phyloP scores from a whole-genome alignment of 148 eudicot species.

The Talinum fruticosum region DNA sequence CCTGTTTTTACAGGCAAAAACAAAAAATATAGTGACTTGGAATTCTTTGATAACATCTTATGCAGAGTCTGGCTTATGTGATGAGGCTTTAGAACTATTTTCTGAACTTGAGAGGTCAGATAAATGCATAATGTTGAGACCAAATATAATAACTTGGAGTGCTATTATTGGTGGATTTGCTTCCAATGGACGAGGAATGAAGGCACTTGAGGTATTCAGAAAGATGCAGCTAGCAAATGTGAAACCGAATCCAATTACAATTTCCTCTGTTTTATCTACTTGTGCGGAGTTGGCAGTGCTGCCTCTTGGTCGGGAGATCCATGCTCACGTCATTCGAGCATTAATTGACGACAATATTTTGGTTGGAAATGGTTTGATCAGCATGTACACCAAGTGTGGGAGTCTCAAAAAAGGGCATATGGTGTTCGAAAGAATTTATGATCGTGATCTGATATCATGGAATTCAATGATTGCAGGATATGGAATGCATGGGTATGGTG shows the following conservation, averaged over 20 bases:
- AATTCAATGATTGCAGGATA: constrained; percentile 54
- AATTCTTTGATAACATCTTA: constrained; percentile 60
- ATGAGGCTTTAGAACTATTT: constrained; percentile 49
- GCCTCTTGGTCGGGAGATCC: constrained; percentile 51
- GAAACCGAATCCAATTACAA: constrained; percentile 40
- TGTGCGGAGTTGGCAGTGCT: constrained; percentile 56
- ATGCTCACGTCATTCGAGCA: constrained; percentile 39
- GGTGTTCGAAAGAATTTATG: constrained; percentile 31
- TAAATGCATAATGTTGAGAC: constrained; percentile 27
- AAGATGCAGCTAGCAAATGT: constrained; percentile 50
- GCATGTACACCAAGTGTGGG: constrained; percentile 66
- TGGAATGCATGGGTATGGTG: constrained; percentile 57
- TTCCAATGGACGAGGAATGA: constrained; percentile 33
- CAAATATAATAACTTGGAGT: constrained; percentile 62
- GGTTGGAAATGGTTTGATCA: constrained; percentile 52
- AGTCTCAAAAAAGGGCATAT: constrained; percentile 35
- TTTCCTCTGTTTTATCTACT: constrained; percentile 43
- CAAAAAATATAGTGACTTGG: constrained; percentile 57
- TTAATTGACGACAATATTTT: constrained; percentile 25
- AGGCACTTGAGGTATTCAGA: constrained; percentile 51
- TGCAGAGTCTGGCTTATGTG: constrained; percentile 55
- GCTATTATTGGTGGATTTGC: constrained; percentile 51
- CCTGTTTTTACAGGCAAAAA: constrained; percentile 42
- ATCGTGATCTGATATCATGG: constrained; percentile 47
- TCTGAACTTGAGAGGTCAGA: constrained; percentile 33